Evolutionary conservation across 2,329 filamentous ascomycete genomes (phyloP).

Genomic region (Xylariaceae sp.): DNA sequence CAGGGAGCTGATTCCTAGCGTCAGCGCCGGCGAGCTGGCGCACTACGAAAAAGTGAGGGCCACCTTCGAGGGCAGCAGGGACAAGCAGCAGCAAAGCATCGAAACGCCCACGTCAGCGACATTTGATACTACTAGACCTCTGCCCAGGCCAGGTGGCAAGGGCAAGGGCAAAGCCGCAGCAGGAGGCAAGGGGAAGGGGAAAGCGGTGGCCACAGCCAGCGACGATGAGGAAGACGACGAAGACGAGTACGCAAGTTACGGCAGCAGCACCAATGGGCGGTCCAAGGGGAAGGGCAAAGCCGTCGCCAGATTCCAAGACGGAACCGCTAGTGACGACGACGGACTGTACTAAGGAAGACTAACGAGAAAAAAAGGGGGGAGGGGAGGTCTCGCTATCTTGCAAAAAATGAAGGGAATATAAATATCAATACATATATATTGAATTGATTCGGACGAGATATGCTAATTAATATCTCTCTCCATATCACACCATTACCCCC

Average conservation of each 20-base stretch:
- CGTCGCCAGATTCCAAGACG: slow-evolving; percentile 54
- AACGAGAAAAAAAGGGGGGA: too few relatives aligned
- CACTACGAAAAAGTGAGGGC: slow-evolving; percentile 87
- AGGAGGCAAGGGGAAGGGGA: slow-evolving; percentile 42
- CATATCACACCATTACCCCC: too few relatives aligned
- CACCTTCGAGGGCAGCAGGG: slow-evolving; percentile 72
- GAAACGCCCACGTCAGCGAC: slow-evolving; percentile 22
- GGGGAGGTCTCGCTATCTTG: too few relatives aligned
- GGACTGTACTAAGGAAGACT: slow-evolving; percentile 50
- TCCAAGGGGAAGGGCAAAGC: slow-evolving; percentile 61
- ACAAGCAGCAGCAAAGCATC: slow-evolving; percentile 45
- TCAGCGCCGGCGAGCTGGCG: slow-evolving; percentile 86
- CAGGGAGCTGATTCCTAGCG: slow-evolving; percentile 85
- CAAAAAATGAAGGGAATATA: too few relatives aligned
- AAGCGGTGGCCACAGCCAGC: slow-evolving; percentile 38
- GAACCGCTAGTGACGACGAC: slow-evolving; percentile 59
- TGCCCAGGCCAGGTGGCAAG: slow-evolving; percentile 22
- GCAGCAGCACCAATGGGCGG: slow-evolving; percentile 31
- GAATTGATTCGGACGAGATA: too few relatives aligned
- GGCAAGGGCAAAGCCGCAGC: slow-evolving; percentile 41
- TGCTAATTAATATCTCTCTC: background rate
- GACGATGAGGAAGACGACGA: slow-evolving; percentile 39
- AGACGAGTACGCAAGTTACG: slow-evolving; percentile 32
- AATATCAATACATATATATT: too few relatives aligned
- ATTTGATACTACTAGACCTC: slow-evolving; percentile 8